These are phyloP conservation scores for Penicillium psychrosexuale DNA, from an alignment of 2,329 filamentous ascomycete species.

Conservation along the genomic window DNA sequence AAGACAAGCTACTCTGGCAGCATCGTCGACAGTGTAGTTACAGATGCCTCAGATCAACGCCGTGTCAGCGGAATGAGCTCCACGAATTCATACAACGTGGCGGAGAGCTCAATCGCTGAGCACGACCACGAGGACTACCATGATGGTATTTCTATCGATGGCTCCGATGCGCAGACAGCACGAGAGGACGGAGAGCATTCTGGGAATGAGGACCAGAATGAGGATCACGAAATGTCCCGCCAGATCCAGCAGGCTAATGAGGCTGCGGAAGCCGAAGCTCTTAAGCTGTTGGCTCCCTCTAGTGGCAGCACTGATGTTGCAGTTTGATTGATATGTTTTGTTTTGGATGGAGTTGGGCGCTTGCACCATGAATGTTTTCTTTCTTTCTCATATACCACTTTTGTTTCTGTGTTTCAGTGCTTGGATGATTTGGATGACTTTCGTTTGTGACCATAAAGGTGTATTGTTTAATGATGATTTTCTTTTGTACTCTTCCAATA, in stretches of 20 bases:
- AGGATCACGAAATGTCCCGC: conserved; percentile 15
- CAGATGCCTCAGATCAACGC: conserved; percentile 39
- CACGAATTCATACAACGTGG: conserved; percentile 30
- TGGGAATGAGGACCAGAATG: conserved; percentile 8
- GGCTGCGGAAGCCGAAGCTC: conserved; percentile 21
- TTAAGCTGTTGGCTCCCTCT: conserved; percentile 30
- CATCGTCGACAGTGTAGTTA: conserved; percentile 41
- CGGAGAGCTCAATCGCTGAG: conserved; percentile 21
- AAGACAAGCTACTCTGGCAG: conserved; percentile 35
- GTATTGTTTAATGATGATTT: conserved; percentile 8
- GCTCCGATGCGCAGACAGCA: conserved; percentile 18
- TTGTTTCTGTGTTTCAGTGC: conserved; percentile 11
- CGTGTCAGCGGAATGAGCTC: conserved; percentile 42
- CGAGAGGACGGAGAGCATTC: conserved; percentile 16
- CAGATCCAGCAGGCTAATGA: conserved; percentile 14
- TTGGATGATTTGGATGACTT: conserved; percentile 2
- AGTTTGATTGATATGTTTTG: conserved; percentile 5
- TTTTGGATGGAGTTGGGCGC: conserved; percentile 3
- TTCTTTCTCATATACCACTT: conserved; percentile 25
- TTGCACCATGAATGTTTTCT: conserved; percentile 10
- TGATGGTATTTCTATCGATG: conserved; percentile 17
- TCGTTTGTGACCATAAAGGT: conserved; percentile 9
- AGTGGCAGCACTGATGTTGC: conserved; percentile 29
- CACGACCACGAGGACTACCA: conserved; percentile 19
- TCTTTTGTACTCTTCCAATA: conserved; percentile 2